Evolutionary conservation across 768 basidiomycete genomes (phyloP).

Genomic region (Tricholomella constricta): DNA sequence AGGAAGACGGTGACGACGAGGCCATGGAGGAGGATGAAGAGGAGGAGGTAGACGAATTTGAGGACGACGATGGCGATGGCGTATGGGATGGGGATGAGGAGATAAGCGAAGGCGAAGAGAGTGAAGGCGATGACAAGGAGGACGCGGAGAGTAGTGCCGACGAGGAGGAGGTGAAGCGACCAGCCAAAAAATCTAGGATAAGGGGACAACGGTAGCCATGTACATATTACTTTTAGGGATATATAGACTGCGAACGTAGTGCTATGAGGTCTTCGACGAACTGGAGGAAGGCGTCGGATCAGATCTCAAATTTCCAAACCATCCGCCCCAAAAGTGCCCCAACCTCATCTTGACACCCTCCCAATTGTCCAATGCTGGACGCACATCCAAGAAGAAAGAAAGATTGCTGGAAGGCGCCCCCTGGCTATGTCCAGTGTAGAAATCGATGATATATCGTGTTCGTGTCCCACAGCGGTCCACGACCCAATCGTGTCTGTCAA

Average conservation of each 20-base stretch:
- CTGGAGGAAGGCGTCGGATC: not conserved
- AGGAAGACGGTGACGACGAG: conserved; percentile 41
- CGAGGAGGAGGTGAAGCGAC: conserved; percentile 45
- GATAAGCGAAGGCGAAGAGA: conserved; percentile 55
- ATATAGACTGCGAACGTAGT: conserved; percentile 3
- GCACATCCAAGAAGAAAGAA: conserved; percentile 92
- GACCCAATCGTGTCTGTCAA: conserved; percentile 97
- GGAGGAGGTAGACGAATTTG: conserved; percentile 39
- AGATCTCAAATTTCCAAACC: conserved; percentile 23
- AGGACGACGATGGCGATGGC: conserved; percentile 35
- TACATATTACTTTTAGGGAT: conserved; percentile 8
- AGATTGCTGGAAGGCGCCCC: conserved; percentile 50
- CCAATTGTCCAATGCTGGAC: conserved; percentile 94
- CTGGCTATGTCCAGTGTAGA: conserved; percentile 80
- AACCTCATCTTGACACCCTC: conserved; percentile 88
- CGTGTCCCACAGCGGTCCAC: conserved; percentile 90
- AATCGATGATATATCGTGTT: conserved; percentile 96
- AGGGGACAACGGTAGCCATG: conserved; percentile 45
- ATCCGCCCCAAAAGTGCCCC: conserved; percentile 50
- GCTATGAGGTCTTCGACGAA: conserved; percentile 2
- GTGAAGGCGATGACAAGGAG: conserved; percentile 32
- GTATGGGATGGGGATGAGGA: conserved; percentile 66
- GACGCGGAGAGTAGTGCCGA: conserved; percentile 47
- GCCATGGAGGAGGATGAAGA: conserved; percentile 42
- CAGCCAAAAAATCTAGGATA: conserved; percentile 58